These are phyloP conservation scores for Pseudohalonectria lignicola DNA, from an alignment of 2,329 filamentous ascomycete species.

Conservation along the genomic window DNA sequence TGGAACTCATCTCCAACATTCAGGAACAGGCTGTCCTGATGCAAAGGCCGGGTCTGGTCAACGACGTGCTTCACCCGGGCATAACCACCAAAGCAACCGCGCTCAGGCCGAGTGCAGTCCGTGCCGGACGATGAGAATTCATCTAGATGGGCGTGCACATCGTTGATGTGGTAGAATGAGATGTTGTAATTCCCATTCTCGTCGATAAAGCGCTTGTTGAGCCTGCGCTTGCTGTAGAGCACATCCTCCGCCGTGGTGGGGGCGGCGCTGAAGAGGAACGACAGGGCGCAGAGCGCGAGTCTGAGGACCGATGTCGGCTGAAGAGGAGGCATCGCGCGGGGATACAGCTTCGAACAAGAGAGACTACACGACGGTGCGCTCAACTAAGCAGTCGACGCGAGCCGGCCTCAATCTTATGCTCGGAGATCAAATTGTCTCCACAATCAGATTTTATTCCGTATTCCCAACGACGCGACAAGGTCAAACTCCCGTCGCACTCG, in stretches of 20 bases:
- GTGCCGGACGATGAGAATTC: conserved; percentile 50
- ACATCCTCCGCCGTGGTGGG: conserved; percentile 26
- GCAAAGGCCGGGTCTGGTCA: conserved; percentile 40
- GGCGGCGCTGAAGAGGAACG: conserved; percentile 33
- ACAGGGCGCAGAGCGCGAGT: neutral
- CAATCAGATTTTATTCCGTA: too few species aligned
- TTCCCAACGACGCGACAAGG: too few species aligned
- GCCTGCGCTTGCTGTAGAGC: conserved; percentile 32
- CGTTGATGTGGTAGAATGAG: conserved; percentile 60
- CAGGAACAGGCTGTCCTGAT: conserved; percentile 51
- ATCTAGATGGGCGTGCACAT: conserved; percentile 57
- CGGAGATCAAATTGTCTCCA: too few species aligned
- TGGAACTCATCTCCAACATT: conserved; percentile 62
- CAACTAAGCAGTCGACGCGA: too few species aligned
- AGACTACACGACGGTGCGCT: too few species aligned
- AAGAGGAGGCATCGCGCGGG: too few species aligned
- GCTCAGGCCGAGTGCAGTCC: conserved; percentile 44
- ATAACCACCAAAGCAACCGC: conserved; percentile 54
- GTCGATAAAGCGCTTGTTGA: conserved; percentile 37
- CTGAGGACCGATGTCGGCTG: neutral
- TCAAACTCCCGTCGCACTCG: too few species aligned
- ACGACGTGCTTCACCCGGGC: conserved; percentile 51
- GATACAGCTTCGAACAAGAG: too few species aligned
- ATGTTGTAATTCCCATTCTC: conserved; percentile 40
- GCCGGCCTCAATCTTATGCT: too few species aligned